Base-by-base conservation (phyloP, 2,329 filamentous ascomycete species). In the Diaporthe sp. region DNA sequence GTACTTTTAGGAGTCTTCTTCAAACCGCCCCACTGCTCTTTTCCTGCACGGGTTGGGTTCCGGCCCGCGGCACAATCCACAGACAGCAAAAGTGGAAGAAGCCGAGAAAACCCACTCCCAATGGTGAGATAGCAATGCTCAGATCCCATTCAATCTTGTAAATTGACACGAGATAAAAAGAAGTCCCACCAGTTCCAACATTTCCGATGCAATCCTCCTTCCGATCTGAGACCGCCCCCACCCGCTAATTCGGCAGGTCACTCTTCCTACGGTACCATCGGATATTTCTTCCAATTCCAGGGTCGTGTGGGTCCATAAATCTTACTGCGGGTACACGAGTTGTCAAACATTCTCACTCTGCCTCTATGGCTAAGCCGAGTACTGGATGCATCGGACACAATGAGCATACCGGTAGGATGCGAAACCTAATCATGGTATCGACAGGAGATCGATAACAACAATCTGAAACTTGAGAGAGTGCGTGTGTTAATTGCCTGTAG, bases 211-310 rank as follows among this genome's bases (percentile, higher is more conserved):
- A 67, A 3, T 52, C 10, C 45, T 67, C 8, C 30, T 52, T 38
- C 30, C 47, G 45, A 28, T 67, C 64, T 38, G 64, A 38, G 22
- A 52, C 30, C 13, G n/a, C 7, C 30, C 64, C 64, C 47, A 52
- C 64, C 45, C 22, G 13, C 38, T 8, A 38, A 52, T 28, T 6
- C 45, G 64, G 45, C 35, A 57, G 67, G 35, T 33, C 19, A 50
- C 28, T 69, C 66, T 55, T 55, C n/a, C n/a, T 30, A 57, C 28
- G 25, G 6, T n/a, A 50, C 28, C 30, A 15, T 45, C 50, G 35
- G 67, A 45, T 12, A 42, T 67, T 67, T 40, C 45, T 67, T 28
- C 45, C 64, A 28, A 4, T 52, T 67, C 19, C 19, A 67, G 61
- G 25, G 13, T 19, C 42, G 13, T 67, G 61, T 67, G 42, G 61